These are phyloP conservation scores for Entonaema liquescens DNA, from an alignment of 495 filamentous ascomycete species.

Conservation along the genomic window DNA sequence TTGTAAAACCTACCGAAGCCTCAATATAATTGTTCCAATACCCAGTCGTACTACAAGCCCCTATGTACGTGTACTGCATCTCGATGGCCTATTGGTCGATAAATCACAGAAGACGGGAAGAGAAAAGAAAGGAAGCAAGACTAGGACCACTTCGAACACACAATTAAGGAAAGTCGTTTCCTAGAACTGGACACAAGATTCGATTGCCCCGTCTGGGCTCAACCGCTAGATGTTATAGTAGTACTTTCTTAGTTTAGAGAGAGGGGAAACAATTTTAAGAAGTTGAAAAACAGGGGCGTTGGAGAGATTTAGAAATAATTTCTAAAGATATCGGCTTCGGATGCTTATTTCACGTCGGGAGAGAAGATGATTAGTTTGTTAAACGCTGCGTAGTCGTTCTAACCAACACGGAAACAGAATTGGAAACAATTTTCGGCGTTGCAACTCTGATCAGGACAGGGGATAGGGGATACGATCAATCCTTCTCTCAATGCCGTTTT, in stretches of 20 bases:
- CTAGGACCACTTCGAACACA: background rate
- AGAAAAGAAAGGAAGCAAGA: conserved; percentile 21
- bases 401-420: conserved; percentile 23
- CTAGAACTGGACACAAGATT: background rate
- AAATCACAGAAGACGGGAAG: conserved; percentile 16
- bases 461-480: background rate
- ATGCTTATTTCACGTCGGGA: conserved; percentile 17
- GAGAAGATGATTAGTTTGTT: conserved; percentile 8
- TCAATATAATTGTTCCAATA: conserved; percentile 11
- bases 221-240: background rate
- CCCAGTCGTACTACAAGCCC: background rate
- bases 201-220: background rate
- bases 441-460: conserved; percentile 18
- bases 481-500: background rate
- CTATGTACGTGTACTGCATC: background rate
- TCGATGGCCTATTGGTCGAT: conserved; percentile 6
- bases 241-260: too few species aligned
- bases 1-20: conserved; percentile 2
- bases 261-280: conserved; percentile 10
- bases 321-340: conserved; percentile 16
- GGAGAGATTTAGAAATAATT: background rate
- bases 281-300: conserved; percentile 23
- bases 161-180: conserved; percentile 1
- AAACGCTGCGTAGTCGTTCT: conserved; percentile 8
- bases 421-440: conserved; percentile 19